These are phyloP conservation scores for Fonsecaea pugnacius DNA, from an alignment of 2,329 filamentous ascomycete species.

Conservation along the genomic window DNA sequence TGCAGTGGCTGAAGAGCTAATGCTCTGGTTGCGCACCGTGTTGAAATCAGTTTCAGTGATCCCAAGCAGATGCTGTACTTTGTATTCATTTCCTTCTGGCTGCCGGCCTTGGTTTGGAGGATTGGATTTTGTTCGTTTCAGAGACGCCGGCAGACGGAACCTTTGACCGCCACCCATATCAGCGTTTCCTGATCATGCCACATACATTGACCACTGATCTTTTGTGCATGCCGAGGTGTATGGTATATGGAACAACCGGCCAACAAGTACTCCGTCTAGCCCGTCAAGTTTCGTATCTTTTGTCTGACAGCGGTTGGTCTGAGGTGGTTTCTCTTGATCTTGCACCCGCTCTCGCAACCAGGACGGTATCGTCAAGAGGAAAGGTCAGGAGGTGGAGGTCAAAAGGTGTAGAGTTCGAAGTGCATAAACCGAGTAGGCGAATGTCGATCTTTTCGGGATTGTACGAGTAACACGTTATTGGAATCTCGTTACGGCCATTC, in stretches of 20 bases:
- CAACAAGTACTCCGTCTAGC: not conserved
- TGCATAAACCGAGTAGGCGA: not conserved
- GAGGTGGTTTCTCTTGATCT: not conserved
- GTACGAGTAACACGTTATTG: not conserved
- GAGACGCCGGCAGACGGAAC: slow-evolving; percentile 26
- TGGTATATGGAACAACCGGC: not conserved
- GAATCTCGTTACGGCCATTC: not conserved
- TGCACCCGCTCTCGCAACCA: not conserved
- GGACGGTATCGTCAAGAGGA: not conserved
- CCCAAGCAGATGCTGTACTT: slow-evolving; percentile 36
- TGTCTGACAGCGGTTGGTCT: not conserved
- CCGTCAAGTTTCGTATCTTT: not conserved
- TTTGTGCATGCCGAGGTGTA: slow-evolving; percentile 11
- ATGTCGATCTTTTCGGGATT: not conserved
- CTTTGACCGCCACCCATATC: slow-evolving; percentile 29
- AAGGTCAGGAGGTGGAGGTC: not conserved
- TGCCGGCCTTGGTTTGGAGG: slow-evolving; percentile 21
- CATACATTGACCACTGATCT: not conserved
- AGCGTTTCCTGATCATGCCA: slow-evolving; percentile 7
- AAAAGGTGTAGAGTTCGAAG: not conserved
- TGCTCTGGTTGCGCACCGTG: slow-evolving; percentile 34
- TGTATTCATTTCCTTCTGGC: slow-evolving; percentile 27
- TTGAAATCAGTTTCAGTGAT: slow-evolving; percentile 32
- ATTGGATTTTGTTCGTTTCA: slow-evolving; percentile 28
- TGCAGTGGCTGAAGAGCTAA: slow-evolving; percentile 33